Evolutionary conservation across 1,284 basidiomycete species (phyloP).

Genomic region (Pisolithus thermaeus): DNA sequence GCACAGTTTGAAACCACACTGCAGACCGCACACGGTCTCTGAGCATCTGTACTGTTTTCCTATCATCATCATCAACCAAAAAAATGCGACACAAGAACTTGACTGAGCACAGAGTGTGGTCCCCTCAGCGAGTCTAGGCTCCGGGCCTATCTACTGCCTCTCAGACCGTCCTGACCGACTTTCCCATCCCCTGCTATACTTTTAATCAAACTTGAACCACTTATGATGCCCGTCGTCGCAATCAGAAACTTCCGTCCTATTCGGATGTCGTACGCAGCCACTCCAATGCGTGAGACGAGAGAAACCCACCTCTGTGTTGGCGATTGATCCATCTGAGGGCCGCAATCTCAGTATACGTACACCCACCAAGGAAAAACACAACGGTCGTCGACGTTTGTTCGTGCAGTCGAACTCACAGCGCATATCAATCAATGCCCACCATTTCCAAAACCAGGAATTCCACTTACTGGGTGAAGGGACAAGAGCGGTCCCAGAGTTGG

Average conservation of each 20-base stretch:
- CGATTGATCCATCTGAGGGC: slow-evolving; percentile 87
- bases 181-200: slow-evolving; percentile 49
- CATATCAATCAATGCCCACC: not conserved
- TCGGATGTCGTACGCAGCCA: slow-evolving; percentile 7
- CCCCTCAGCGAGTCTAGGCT: too few species aligned
- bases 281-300: slow-evolving; percentile 4
- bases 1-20: not conserved
- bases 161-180: slow-evolving; percentile 8
- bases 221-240: slow-evolving; percentile 85
- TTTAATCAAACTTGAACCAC: slow-evolving; percentile 67
- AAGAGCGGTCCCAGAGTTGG: slow-evolving; percentile 25
- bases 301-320: slow-evolving; percentile 63
- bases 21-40: not conserved
- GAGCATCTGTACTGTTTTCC: not conserved
- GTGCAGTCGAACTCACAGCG: slow-evolving; percentile 37
- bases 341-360: slow-evolving; percentile 95
- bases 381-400: slow-evolving; percentile 72
- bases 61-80: not conserved
- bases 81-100: not conserved
- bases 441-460: slow-evolving; percentile 8
- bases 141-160: too few species aligned
- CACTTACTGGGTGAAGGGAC: slow-evolving; percentile 41
- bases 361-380: slow-evolving; percentile 98
- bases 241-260: slow-evolving; percentile 80
- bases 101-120: not conserved